Base-by-base conservation (phyloP, 192 early-diverging fungal species). In the Backusella parvicylindrica region DNA sequence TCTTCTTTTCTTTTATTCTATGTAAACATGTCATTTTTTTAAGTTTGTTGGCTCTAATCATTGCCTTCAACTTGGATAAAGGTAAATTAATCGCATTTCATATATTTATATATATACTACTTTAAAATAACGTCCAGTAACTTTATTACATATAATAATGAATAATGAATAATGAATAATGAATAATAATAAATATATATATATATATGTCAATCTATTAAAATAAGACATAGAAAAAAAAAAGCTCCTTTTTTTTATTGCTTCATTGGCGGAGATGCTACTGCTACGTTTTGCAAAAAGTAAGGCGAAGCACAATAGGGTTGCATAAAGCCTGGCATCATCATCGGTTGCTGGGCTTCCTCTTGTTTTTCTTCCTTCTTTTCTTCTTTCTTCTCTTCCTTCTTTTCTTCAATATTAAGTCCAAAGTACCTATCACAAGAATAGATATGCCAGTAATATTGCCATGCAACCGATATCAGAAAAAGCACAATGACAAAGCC, bases 381-480 rank as follows among this genome's bases (percentile, higher is more conserved):
- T 28, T 56, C 53, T 3, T 56, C 11, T 11, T 40, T 70, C 11
- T 70, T 41, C 36, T 67, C 65, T 18, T 38, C 33, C 3, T 66
- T 66, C 18, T 56, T 31, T 23, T 65, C 71, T 43, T 74, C 77
- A 15, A 64, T 53, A 1, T 8, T 41, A 1, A 36, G 35, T 3
- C 21, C 53, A 28, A 35, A 35, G 4, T 60, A 50, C 18, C 28
- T 26, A 60, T 72, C 50, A 1, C 68, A 56, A 64, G 18, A 68
- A 23, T 73, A 70, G 64, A 80, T 72, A 31, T 80, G 75, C 74
- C 74, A 80, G 21, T 80, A 80, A 28, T 80, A 80, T 11, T 80
- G 79, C 74, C 74, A 76, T 33, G 65, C 75, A 32, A 68, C 28
- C 18, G 79, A 75, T 2, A 80, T 43, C 7, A 80, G 21, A 3